Evolutionary conservation across 768 basidiomycete species (phyloP), one percentile per base, ranked within the genome.

Genomic region (Pleurotus giganteus): DNA sequence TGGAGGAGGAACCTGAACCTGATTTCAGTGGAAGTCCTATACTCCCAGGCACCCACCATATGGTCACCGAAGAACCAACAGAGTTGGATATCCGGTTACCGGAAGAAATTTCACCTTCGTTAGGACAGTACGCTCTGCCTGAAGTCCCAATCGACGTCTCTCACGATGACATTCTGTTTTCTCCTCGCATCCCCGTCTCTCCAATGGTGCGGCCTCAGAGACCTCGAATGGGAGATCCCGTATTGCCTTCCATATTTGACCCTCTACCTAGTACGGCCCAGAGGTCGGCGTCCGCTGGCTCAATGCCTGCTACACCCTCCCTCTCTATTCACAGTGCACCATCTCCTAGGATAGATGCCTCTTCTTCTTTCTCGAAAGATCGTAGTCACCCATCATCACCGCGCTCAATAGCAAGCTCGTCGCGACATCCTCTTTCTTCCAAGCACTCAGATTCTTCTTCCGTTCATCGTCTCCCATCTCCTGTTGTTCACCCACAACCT

Each of bases 1-100:
- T 51, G 49, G 49, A 51, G 34, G 49, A 51, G 23, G 49, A 51
- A 51, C 12, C 49, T 12, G 47, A 49, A 49, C 23, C 47, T 21
- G n/a, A n/a, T n/a, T n/a, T n/a, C n/a, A 31, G n/a, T 17, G 47
- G 47, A 12, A 51, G 49, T 51, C 49, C 49, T 4, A 24, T 51
- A 21, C 49, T 51, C 8, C 49, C 49, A 17, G 49, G 49, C 15
- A 51, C 49, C 11, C 49, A 51, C 24, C 49, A 26, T 23, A 51
- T 51, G 34, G 34, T 51, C 21, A 23, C 27, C 49, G 49, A 51
- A 24, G 49, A 51, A 24, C 49, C 49, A 34, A 32, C n/a, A 23
- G 49, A 34, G n/a, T 6, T 51, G 31, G 49, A 51, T 11, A 19
- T 34, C 15, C 31, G 24, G 37, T 32, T 51, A 11, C 49, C 31